Evolutionary conservation across 768 basidiomycete species (phyloP), one percentile per base, ranked within the genome.

Genomic region (Tulasnella sp.): DNA sequence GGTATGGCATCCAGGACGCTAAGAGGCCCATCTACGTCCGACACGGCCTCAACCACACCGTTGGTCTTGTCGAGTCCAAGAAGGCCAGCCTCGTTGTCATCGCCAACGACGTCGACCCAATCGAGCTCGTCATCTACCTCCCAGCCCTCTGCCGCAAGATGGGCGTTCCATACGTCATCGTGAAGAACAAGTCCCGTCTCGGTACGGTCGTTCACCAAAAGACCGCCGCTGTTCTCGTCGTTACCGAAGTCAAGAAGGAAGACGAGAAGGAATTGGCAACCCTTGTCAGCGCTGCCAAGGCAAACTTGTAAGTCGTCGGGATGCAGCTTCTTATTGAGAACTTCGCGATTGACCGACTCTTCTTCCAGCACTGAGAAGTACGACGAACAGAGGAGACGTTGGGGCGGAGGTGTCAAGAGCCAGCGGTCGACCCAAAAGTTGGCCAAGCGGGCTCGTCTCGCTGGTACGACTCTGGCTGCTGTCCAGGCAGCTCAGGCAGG

Each of bases 131-230:
- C 81, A 90, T 99, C 86, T 99, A 94, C 92, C 89, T 99, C 79
- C 97, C 97, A 77, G 96, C 97, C 76, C 91, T 98, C 79, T 99
- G 97, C 88, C 92, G 95, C 86, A 98, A 99, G 91, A 98, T 98
- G 96, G 96, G 96, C 85, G 93, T 98, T 44, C 96, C 96, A 55
- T 98, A 99, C 86, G 94, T 96, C 81, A 98, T 99, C 81, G 96
- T 97, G 82, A 98, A 98, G 88, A 93, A 93, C 87, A 98, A 98
- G 87, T 95, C 97, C 77, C 94, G 97, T 84, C 94, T 99, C 83
- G 97, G 97, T 82, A 95, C 96, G 9, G 95, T 98, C 80, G 95
- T 96, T 55, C 94, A 98, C 90, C 98, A 98, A 91, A 98, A 98
- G 91, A 98, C 96, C 74, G 91, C 96, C 70, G 92, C 96, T 74